Base-by-base conservation (phyloP, 768 basidiomycete species). In the Russula griseocarnosa region DNA sequence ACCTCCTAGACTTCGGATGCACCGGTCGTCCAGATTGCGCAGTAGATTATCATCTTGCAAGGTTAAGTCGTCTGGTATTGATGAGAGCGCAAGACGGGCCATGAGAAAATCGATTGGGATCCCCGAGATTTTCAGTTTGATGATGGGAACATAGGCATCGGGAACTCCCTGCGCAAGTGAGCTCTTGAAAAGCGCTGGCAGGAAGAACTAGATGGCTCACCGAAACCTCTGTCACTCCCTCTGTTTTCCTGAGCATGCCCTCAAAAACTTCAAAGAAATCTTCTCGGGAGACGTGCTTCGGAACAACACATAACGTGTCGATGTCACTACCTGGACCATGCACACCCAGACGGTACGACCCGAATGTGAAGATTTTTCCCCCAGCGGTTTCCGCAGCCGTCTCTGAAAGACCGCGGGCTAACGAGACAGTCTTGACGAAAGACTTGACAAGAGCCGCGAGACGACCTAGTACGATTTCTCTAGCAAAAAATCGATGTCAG, bases 341-440 rank as follows among this genome's bases (percentile, higher is more conserved):
- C 24, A 98, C 97, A 63, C 97, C 97, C 55, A 99, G 79, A 70
- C 97, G 89, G 80, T 98, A 98, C 57, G 95, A 98, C 47, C 97
- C 97, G 75, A 96, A 99, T 8, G 97, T 98, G 75, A 94, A 99
- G 73, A 99, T 98, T 80, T 98, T 96, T 67, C 95, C 97, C 57
- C 97, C 97, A 10, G 97, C 93, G 54, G 91, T 87, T 57, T 77
- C 83, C 10, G 96, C 95, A 1, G 92, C 89, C 22, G 87, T 76
- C 67, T 98, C 94, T 34, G 94, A 95, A 52, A 96, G 78, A 8
- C 96, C 96, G 46, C 82, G 83, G 50, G 83, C 77, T 62, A 95
- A 73, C 9, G 90, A 88, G 1, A 95, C 86, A 66, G 84, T 83
- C 71, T 84, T 85, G 55, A 99, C 97, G 73, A 98, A 99, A 72